Evolutionary conservation across 2,329 filamentous ascomycete species (phyloP), one percentile per base, ranked within the genome.

Genomic region (Zasmidium citrigriseum): DNA sequence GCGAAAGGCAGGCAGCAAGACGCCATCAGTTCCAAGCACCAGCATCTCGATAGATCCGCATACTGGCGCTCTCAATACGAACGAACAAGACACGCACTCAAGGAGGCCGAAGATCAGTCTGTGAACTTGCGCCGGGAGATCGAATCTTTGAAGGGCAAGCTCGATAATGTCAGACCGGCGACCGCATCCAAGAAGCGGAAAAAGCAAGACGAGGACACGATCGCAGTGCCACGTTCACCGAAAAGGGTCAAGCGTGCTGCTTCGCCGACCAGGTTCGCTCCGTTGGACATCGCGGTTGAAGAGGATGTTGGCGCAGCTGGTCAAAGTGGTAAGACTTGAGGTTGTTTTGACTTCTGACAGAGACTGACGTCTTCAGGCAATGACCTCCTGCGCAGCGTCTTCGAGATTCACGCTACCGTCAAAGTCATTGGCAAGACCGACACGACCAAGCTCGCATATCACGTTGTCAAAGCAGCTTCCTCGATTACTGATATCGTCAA

Each of bases 1-100:
- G 67, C 62, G 23, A 62, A 66, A 52, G 64, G 65, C 14, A 59
- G 60, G 10, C 63, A 68, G 16, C 58, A 66, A 1, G 57, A 62
- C 22, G 55, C 68, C 2, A 57, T 69, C 18, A 66, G 62, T 24
- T 64, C 70, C 16, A 49, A 61, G 0, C 64, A 71, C 44, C 68
- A 65, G 10, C 73, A 77, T 47, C 65, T 80, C 21, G 75, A 79
- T 57, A 67, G 74, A 14, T 73, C 74, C 11, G 63, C 71, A 3
- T 78, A 73, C 56, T 79, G 76, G 77, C 65, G 66, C 1, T 55
- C 64, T 1, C 64, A 71, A 47, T 68, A 64, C 41, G 67, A 70
- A 49, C 62, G 67, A 4, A 53, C 55, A n/a, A 63, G 64, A 27
- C 59, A 52, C 3, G 61, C 52, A 5, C 44, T 65, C 12, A 51